A percentile compares a stretch with the other conserved stretches of the same genome.
Evolutionary conservation across 208 protist species (phyloP).

Genomic region (Wallacemonas sp.): DNA sequence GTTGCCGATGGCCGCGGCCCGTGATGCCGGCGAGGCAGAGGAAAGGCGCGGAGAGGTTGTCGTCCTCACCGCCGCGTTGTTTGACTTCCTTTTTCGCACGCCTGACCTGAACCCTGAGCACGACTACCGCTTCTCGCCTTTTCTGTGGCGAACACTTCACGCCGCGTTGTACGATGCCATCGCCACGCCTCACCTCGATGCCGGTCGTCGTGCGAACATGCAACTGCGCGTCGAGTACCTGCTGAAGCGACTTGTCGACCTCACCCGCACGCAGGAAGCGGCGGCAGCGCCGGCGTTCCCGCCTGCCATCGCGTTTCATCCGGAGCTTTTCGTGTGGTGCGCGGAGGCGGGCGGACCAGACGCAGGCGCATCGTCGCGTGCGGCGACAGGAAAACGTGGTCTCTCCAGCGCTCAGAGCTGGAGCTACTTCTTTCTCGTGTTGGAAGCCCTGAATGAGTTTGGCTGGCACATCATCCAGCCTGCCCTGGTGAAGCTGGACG

Average conservation of each 20-base stretch:
- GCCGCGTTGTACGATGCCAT: constrained; percentile 46
- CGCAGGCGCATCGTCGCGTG: no score
- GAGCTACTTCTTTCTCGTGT: constrained; percentile 75
- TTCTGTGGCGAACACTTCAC: constrained; percentile 64
- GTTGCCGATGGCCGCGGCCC: not conserved
- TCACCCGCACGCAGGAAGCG: constrained; percentile 39
- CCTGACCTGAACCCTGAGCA: constrained; percentile 13
- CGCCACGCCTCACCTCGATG: constrained; percentile 33
- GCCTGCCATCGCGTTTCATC: constrained; percentile 25
- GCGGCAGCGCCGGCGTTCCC: not conserved
- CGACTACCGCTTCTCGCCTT: constrained; percentile 66
- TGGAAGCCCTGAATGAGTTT: constrained; percentile 83
- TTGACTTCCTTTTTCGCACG: constrained; percentile 79
- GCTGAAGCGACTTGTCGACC: constrained; percentile 78
- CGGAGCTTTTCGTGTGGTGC: constrained; percentile 41
- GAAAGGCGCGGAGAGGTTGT: constrained; percentile 54
- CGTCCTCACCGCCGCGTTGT: constrained; percentile 74
- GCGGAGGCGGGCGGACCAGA: no score
- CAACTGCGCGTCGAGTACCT: constrained; percentile 77
- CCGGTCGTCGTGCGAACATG: constrained; percentile 63
- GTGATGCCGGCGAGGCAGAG: constrained; percentile 12
- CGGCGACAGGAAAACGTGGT: no score
- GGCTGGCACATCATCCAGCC: constrained; percentile 83
- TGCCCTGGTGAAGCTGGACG: constrained; percentile 68
- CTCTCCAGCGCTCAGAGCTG: constrained; percentile 42